These are phyloP conservation scores for Aspergillus bridgeri DNA, from an alignment of 495 filamentous ascomycete species.

Conservation along the genomic window DNA sequence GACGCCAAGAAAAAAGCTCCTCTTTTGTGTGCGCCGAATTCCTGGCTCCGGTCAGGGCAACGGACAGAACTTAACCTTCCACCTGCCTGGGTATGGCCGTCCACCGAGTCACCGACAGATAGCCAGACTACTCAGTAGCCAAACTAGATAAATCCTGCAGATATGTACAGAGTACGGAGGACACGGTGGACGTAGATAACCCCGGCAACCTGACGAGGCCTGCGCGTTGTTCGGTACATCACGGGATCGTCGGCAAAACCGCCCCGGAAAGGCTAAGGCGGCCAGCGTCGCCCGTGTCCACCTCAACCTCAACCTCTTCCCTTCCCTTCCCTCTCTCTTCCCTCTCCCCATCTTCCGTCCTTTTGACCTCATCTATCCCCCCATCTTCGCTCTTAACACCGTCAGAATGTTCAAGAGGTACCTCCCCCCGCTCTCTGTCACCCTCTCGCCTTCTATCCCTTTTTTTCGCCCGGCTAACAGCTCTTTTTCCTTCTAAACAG, in stretches of 20 bases:
- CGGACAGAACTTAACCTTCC: too few species aligned
- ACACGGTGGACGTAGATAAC: neutral
- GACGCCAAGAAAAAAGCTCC: constrained; percentile 32
- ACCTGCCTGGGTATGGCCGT: too few species aligned
- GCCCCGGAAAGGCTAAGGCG: constrained; percentile 47
- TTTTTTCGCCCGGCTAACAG: constrained; percentile 36
- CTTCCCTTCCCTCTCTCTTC: constrained; percentile 41
- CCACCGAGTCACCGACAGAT: too few species aligned
- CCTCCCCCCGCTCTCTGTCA: constrained; percentile 42
- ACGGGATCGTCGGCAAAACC: constrained; percentile 52
- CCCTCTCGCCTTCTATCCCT: constrained; percentile 36
- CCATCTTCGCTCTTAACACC: constrained; percentile 49
- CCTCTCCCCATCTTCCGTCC: constrained; percentile 31
- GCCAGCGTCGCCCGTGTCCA: constrained; percentile 32
- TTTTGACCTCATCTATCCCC: constrained; percentile 29
- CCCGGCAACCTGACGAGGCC: constrained; percentile 4
- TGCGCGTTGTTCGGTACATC: constrained; percentile 39
- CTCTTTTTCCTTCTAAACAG: constrained; percentile 43
- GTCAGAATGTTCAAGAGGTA: constrained; percentile 89
- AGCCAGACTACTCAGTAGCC: too few species aligned
- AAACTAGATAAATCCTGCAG: too few species aligned
- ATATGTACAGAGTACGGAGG: too few species aligned
- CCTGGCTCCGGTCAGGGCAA: constrained; percentile 9
- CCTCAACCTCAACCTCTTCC: constrained; percentile 42
- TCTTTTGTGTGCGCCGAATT: constrained; percentile 38